phyloP scores from a whole-genome alignment of 495 filamentous ascomycete species.

The Terfezia boudieri region DNA sequence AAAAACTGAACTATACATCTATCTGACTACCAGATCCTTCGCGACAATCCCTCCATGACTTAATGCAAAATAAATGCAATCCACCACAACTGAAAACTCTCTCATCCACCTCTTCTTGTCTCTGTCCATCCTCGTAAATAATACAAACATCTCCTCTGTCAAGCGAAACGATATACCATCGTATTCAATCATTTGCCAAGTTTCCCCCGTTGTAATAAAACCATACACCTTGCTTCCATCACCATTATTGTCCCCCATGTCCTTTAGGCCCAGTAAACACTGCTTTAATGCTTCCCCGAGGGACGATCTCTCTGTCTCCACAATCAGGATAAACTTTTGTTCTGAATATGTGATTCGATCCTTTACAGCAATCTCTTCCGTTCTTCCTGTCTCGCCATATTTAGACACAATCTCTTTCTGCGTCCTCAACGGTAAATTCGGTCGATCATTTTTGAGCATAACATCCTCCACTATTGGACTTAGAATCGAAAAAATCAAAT shows the following conservation, averaged over 20 bases:
- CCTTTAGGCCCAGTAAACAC: slow-evolving; percentile 1
- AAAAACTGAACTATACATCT: no score
- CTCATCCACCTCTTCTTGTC: not conserved
- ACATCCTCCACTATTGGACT: slow-evolving; percentile 5
- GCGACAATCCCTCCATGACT: not conserved
- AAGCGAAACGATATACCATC: not conserved
- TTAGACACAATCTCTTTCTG: slow-evolving; percentile 5
- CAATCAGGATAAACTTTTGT: not conserved
- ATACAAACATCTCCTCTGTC: not conserved
- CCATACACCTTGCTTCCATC: slow-evolving; percentile 2
- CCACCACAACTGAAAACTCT: slow-evolving; percentile 1
- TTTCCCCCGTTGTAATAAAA: slow-evolving; percentile 2
- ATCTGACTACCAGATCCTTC: not conserved
- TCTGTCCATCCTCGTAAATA: not conserved
- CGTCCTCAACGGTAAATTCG: not conserved
- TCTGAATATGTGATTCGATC: slow-evolving; percentile 3
- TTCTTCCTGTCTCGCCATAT: slow-evolving; percentile 1
- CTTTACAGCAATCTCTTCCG: slow-evolving; percentile 1
- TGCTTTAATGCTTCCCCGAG: slow-evolving; percentile 3
- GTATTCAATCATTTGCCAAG: slow-evolving; percentile 3
- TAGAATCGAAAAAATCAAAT: slow-evolving; percentile 2
- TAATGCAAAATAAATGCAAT: not conserved
- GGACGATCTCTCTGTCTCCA: slow-evolving; percentile 3
- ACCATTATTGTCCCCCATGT: slow-evolving; percentile 1
- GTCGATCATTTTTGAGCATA: slow-evolving; percentile 1